Evolutionary conservation across 2,329 filamentous ascomycete genomes (phyloP), one percentile per base, ranked within the genome.

Genomic region (Drechmeria coniospora): DNA sequence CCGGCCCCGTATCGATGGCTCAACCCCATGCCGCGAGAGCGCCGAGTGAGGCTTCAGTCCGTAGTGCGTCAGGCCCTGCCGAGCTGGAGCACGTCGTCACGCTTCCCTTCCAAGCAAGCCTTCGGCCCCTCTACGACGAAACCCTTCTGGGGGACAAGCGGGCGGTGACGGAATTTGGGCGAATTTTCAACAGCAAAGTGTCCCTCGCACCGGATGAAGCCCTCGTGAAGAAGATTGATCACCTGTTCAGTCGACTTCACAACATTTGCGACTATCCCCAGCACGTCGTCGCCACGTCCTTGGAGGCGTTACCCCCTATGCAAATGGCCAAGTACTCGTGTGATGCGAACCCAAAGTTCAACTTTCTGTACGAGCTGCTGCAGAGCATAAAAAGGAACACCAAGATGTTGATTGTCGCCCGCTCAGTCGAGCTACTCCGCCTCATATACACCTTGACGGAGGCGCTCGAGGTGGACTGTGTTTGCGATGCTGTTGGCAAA

Each of bases 321-420:
- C 54, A 61, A 14, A 50, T 58, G 29, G 60, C 61, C 37, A 72
- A 62, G 40, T 66, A 70, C 36, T 59, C 62, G 2, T 57, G 62
- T 30, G 62, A 62, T 28, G 62, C 66, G 8, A 75, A 71, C 44
- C 52, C 65, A 30, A 77, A 77, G 37, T 70, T 67, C 37, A 61
- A 58, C 18, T 76, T 77, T 37, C 39, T 74, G 5, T 62, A 57
- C 24, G 67, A 73, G 35, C 50, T 77, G 4, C 42, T 74, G 17
- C 50, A 61, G 13, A 41, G 46, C 7, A 41, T 73, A 8, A 45
- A 50, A 11, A 44, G 50, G 9, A 51, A 61, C 8, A 59, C 55
- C 21, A 63, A 59, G 20, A 45, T 76, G 6, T 46, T 73, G 10
- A 58, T 77, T 15, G 41, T 76, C 8, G 64, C 58, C 7, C 62